Base-by-base conservation (phyloP, 768 basidiomycete genomes). In the Candolleomyces eurysporus region DNA sequence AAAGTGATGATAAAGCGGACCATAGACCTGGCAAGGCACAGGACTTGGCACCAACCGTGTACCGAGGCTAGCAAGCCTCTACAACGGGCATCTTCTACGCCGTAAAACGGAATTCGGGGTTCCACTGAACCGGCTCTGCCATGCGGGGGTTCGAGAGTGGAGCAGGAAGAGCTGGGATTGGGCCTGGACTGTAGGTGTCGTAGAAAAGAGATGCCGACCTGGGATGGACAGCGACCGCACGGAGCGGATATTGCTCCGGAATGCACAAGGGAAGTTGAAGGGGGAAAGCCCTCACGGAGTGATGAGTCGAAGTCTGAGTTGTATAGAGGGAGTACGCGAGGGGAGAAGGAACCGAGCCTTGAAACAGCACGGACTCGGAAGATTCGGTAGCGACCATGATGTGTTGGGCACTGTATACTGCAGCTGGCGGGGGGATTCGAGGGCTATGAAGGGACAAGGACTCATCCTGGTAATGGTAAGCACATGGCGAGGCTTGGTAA, bases 121-220 rank as follows among this genome's bases (percentile, higher is more conserved):
- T 59, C 58, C 58, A 59, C 11, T 50, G 32, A 43, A 59, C 50
- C 11, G 58, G 58, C 32, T 59, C 58, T 16, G 32, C 42, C 58
- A 36, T 50, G 48, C 22, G 50, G 32, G 58, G 45, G 19, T 26
- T 40, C 30, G 57, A 59, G 13, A n/a, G 5, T 31, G 59, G 59
- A 42, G 40, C n/a, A 40, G 59, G 50, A 54, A 53, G 50, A 13
- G 21, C 39, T 8, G 50, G 48, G 52, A 36, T 48, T 11, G 58
- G 4, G 22, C 30, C 21, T 19, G 51, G 32, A 22, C 54, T 48
- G 52, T 21, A 60, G 16, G 45, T 9, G 26, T 50, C 22, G 58
- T 59, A 59, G 36, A 51, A 43, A 5, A 39, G 39, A 2, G 50
- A 13, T 4, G 3, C 10, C 5, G 57, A 58, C 16, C 26, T 17